Conservation (phyloP, 768 basidiomycete genomes). For the Boletus sp. region DNA sequence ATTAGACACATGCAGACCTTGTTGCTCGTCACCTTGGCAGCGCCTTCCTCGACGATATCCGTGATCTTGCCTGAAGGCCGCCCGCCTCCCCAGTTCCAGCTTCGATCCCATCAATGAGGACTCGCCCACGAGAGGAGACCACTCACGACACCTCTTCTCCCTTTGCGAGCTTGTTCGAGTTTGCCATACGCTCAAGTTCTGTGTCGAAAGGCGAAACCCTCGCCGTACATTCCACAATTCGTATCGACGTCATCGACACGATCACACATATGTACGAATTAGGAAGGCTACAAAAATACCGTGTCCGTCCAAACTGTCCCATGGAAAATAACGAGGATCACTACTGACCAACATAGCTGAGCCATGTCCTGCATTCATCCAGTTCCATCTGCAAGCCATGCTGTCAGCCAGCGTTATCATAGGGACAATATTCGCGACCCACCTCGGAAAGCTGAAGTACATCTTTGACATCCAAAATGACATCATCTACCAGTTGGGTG, state of each 20-base stretch:
- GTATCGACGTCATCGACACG: conserved; percentile 8
- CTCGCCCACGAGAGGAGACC: background rate
- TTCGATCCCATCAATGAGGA: conserved; percentile 4
- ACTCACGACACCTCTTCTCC: conserved; percentile 37
- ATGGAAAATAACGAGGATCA: background rate
- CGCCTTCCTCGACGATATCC: conserved; percentile 41
- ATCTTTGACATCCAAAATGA: conserved; percentile 25
- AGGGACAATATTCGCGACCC: background rate
- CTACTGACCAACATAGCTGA: conserved; percentile 9
- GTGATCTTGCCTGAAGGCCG: conserved; percentile 34
- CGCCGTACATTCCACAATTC: background rate
- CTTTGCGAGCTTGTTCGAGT: conserved; percentile 28
- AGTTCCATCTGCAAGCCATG: conserved; percentile 20
- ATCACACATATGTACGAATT: conserved; percentile 12
- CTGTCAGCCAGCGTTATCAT: background rate
- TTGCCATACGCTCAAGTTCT: conserved; percentile 5
- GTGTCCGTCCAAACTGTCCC: background rate
- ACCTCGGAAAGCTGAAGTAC: conserved; percentile 23
- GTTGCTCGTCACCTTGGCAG: conserved; percentile 43
- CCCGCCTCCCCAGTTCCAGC: conserved; percentile 38
- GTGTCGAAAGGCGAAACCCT: background rate
- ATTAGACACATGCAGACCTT: conserved; percentile 32
- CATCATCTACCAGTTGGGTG: conserved; percentile 4
- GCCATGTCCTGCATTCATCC: conserved; percentile 24
- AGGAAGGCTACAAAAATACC: conserved; percentile 7